Percentiles rank a stretch among this genome's conserved stretches.
phyloP scores from a whole-genome alignment of 345 rosid genomes.

The Bruguiera parviflora region DNA sequence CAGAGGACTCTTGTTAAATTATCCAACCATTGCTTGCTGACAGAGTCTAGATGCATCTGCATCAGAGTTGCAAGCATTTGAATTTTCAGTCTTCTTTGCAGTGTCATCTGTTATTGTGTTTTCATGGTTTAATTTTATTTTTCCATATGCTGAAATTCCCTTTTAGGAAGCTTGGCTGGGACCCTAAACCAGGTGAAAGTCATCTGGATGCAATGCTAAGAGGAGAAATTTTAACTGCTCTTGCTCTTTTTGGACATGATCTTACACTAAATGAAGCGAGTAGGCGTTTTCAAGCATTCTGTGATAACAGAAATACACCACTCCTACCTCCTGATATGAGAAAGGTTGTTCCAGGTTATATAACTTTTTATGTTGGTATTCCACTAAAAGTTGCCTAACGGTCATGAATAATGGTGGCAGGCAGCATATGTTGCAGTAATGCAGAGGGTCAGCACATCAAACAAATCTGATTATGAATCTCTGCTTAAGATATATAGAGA shows the following conservation, averaged over 20 bases:
- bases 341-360: constrained; percentile 40
- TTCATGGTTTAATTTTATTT: not conserved
- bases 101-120: not conserved
- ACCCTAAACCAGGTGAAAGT: constrained; percentile 77
- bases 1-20: too few species aligned
- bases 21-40: too few species aligned
- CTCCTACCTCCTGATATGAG: constrained; percentile 86
- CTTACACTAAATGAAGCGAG: constrained; percentile 62
- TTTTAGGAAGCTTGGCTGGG: constrained; percentile 89
- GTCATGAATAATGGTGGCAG: constrained; percentile 40
- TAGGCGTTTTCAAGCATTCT: constrained; percentile 66
- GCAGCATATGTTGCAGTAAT: constrained; percentile 87
- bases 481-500: constrained; percentile 81
- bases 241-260: constrained; percentile 67
- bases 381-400: not conserved
- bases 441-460: constrained; percentile 59
- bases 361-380: not conserved
- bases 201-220: constrained; percentile 92
- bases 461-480: constrained; percentile 69
- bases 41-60: too few species aligned
- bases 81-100: not conserved
- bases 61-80: not conserved
- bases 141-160: constrained; percentile 11
- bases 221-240: constrained; percentile 84
- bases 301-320: constrained; percentile 70